Percentiles rank a stretch among this genome's conserved stretches.
phyloP scores from a whole-genome alignment of 2,329 filamentous ascomycete genomes.

The Penicillium frequentans region DNA sequence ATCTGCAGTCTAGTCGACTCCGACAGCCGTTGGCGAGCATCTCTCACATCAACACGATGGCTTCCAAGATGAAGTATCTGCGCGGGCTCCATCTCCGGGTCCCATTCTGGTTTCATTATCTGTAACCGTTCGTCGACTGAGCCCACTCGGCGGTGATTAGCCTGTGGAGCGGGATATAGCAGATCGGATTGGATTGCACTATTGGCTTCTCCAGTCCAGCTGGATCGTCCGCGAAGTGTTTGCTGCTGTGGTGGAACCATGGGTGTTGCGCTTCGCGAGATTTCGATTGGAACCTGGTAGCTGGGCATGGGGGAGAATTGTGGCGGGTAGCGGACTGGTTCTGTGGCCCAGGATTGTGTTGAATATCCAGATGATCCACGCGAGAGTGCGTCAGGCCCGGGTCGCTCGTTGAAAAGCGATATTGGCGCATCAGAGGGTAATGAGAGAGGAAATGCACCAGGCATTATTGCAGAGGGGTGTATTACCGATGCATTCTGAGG shows the following conservation, averaged over 20 bases:
- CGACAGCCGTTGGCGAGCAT: slow-evolving; percentile 26
- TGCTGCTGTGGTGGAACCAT: slow-evolving; percentile 19
- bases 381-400: slow-evolving; percentile 32
- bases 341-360: slow-evolving; percentile 38
- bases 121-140: slow-evolving; percentile 23
- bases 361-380: slow-evolving; percentile 36
- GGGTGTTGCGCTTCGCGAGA: slow-evolving; percentile 7
- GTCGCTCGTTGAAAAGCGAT: slow-evolving; percentile 30
- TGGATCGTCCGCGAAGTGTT: slow-evolving; percentile 15
- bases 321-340: slow-evolving; percentile 32
- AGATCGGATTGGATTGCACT: slow-evolving; percentile 21
- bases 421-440: slow-evolving; percentile 17
- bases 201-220: slow-evolving; percentile 22
- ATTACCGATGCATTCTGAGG: slow-evolving; percentile 13
- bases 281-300: slow-evolving; percentile 7
- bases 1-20: slow-evolving; percentile 17
- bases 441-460: slow-evolving; percentile 29
- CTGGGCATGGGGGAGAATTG: slow-evolving; percentile 25
- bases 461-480: slow-evolving; percentile 38
- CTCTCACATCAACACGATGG: slow-evolving; percentile 33
- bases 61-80: slow-evolving; percentile 25
- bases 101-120: slow-evolving; percentile 15
- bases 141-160: slow-evolving; percentile 13
- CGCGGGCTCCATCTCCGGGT: slow-evolving; percentile 11
- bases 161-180: slow-evolving; percentile 13